phyloP scores from a whole-genome alignment of 805 yeast species.

The Saturnispora ahearnii region DNA sequence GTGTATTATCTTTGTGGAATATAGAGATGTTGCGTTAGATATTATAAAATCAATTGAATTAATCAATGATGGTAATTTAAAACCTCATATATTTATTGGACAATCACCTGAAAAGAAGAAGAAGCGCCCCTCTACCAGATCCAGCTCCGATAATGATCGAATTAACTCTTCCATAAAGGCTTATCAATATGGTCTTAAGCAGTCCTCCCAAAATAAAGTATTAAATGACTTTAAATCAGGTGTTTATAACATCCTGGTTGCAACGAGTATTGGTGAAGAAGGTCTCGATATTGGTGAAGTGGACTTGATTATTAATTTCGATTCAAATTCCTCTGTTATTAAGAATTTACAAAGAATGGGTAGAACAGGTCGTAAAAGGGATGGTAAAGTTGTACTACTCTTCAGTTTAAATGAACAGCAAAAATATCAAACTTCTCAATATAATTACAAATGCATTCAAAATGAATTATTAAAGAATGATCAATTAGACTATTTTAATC shows the following conservation, averaged over 20 bases:
- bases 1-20: constrained; percentile 82
- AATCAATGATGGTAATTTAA: constrained; percentile 28
- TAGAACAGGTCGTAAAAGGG: constrained; percentile 91
- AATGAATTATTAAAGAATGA: constrained; percentile 36
- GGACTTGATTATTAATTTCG: constrained; percentile 86
- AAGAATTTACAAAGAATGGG: constrained; percentile 95
- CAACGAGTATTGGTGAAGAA: constrained; percentile 97
- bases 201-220: constrained; percentile 73
- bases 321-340: constrained; percentile 88
- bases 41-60: constrained; percentile 49
- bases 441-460: constrained; percentile 73
- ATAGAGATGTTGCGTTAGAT: constrained; percentile 84
- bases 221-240: constrained; percentile 69
- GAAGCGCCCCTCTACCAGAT: background rate
- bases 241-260: constrained; percentile 70
- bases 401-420: constrained; percentile 68
- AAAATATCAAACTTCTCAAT: constrained; percentile 79
- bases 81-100: constrained; percentile 87
- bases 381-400: constrained; percentile 70
- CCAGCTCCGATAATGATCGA: constrained; percentile 16
- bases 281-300: constrained; percentile 98
- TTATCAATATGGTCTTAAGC: constrained; percentile 80
- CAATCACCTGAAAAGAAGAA: constrained; percentile 69
- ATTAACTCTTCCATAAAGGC: constrained; percentile 67
- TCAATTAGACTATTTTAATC: background rate